Evolutionary conservation across 2,329 filamentous ascomycete genomes (phyloP), one percentile per base, ranked within the genome.

Genomic region (Tolypocladium tropicale): DNA sequence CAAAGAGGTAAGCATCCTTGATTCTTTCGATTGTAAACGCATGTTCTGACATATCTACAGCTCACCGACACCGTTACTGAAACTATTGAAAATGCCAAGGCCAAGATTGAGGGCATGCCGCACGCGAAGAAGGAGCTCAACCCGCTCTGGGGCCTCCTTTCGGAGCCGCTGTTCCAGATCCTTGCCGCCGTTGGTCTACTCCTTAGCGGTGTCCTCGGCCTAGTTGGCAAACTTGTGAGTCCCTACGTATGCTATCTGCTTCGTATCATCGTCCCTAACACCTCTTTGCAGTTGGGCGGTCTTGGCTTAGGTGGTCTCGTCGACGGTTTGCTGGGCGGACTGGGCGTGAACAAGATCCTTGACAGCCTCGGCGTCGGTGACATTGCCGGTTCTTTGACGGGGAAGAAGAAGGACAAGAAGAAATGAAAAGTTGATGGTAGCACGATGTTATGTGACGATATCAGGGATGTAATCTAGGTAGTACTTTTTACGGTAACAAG

Each of bases 91-190:
- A 85, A 87, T 60, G 88, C 89, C 30, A 94, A 92, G 83, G 89
- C 87, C 76, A 89, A 89, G 77, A 88, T 96, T 59, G 84, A 88
- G 66, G 88, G 89, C 67, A 94, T 96, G 89, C 91, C 92, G 6
- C 88, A 95, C 63, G 92, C 90, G 48, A 95, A 96, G 86, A 93
- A 95, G 80, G 86, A 93, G 77, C 80, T 96, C 58, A 96, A 93
- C 75, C 91, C 92, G 12, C 83, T 96, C 33, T 95, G 91, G 90
- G 84, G 78, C 33, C 77, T 96, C 52, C 76, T 94, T 16, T 84
- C 84, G 37, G 90, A 96, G 78, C 92, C 92, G 12, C 77, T 96
- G 25, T 90, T 91, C 80, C 92, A 96, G 79, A 96, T 96, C 68
- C 81, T 96, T 52, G 90, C 91, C 10, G 91, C 89, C 12, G 91